Percentiles rank a stretch among this genome's conserved stretches.
Evolutionary conservation across 2,329 filamentous ascomycete species (phyloP).

Genomic region (Fusarium sp.): DNA sequence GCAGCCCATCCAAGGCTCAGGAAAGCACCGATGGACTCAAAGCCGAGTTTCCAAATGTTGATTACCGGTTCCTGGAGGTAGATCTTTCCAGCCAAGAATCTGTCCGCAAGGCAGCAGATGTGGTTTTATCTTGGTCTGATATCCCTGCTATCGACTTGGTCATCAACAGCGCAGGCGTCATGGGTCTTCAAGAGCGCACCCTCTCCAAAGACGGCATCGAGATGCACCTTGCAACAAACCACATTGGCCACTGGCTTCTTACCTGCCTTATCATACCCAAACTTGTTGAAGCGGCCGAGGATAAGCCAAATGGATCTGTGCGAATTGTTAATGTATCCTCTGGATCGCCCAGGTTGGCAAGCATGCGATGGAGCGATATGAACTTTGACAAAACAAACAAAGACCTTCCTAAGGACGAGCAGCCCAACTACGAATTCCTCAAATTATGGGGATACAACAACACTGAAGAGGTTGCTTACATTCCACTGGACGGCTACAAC

Average conservation of each 20-base stretch:
- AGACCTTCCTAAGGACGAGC: slow-evolving; percentile 9
- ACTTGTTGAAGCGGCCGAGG: neutral
- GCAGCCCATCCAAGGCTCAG: slow-evolving; percentile 1
- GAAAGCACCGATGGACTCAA: neutral
- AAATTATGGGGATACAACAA: slow-evolving; percentile 19
- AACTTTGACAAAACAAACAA: slow-evolving; percentile 22
- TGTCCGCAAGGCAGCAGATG: accelerated
- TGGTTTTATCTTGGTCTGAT: neutral
- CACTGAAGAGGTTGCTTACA: neutral
- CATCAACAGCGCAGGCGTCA: slow-evolving; percentile 14
- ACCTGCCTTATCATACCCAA: slow-evolving; percentile 13
- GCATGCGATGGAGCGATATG: slow-evolving; percentile 27
- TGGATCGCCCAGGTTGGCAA: neutral
- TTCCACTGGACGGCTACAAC: neutral
- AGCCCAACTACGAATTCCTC: neutral
- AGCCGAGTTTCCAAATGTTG: neutral
- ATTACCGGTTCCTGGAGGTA: slow-evolving; percentile 6
- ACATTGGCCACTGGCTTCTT: slow-evolving; percentile 16
- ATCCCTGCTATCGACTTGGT: neutral
- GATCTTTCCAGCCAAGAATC: slow-evolving; percentile 3
- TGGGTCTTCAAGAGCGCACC: neutral
- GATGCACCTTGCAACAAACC: slow-evolving; percentile 21
- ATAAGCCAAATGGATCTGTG: neutral
- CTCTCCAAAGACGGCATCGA: neutral
- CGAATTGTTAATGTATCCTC: slow-evolving; percentile 14